Percentiles rank a stretch among this genome's conserved stretches.
Evolutionary conservation across 306 rosid genomes (phyloP).

Genomic region (Abrus pulchellus): DNA sequence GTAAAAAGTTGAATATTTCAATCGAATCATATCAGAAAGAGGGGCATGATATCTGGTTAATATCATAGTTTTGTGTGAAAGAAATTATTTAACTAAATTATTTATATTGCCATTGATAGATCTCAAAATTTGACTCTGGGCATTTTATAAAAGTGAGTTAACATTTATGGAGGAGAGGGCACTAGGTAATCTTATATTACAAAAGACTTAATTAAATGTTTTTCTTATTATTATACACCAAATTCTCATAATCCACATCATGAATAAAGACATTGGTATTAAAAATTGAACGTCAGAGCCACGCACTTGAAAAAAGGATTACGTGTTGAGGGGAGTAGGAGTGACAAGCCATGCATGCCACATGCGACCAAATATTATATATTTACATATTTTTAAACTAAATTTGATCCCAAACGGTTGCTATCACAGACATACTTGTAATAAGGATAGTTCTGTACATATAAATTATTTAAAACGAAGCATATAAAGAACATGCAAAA

Average conservation of each 20-base stretch:
- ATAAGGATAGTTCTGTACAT: constrained; percentile 12
- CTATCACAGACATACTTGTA: background rate
- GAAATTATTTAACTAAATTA: background rate
- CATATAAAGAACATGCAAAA: background rate
- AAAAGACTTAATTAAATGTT: background rate
- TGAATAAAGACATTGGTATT: background rate
- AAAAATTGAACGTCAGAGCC: constrained; percentile 8
- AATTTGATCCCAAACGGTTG: background rate
- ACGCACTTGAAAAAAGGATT: background rate
- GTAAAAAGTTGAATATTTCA: constrained; percentile 6
- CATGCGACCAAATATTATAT: constrained; percentile 9
- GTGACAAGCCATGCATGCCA: constrained; percentile 37
- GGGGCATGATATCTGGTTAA: background rate
- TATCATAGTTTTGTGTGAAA: background rate
- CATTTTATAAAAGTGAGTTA: constrained; percentile 13
- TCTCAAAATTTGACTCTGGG: background rate
- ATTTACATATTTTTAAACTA: too few relatives aligned
- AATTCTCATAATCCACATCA: background rate
- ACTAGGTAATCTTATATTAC: background rate
- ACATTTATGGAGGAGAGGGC: background rate
- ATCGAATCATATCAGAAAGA: background rate
- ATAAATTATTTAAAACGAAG: constrained; percentile 1
- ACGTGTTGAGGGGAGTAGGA: background rate
- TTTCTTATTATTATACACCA: background rate
- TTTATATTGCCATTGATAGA: background rate